Conservation (phyloP, 495 filamentous ascomycete genomes). For the Penicillium turbatum region DNA sequence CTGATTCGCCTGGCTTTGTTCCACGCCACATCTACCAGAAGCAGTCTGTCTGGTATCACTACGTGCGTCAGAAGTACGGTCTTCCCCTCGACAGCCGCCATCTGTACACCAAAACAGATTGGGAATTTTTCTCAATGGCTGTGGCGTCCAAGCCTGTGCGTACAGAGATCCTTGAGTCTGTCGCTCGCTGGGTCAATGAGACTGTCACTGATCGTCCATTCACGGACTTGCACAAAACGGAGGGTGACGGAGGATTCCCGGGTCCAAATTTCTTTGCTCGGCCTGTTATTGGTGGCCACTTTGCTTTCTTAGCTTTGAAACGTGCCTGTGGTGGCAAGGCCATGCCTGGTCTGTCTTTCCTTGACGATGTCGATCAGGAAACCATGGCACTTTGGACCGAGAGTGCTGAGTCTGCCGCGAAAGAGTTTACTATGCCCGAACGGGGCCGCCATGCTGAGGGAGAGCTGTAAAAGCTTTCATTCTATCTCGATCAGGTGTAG, state of each 20-base stretch:
- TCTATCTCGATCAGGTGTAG: neutral
- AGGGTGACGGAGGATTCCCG: constrained; percentile 62
- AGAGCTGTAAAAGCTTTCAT: constrained; percentile 14
- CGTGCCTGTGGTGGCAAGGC: constrained; percentile 70
- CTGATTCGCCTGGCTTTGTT: constrained; percentile 49
- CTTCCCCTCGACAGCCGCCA: constrained; percentile 85
- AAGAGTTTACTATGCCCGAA: constrained; percentile 11
- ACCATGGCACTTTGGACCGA: constrained; percentile 20
- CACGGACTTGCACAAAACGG: constrained; percentile 81
- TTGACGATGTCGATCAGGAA: constrained; percentile 43
- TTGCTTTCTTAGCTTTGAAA: constrained; percentile 76
- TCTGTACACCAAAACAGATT: constrained; percentile 85
- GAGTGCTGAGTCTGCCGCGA: constrained; percentile 26
- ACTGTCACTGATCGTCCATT: constrained; percentile 73
- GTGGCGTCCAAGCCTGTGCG: constrained; percentile 63
- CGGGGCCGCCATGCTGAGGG: constrained; percentile 16
- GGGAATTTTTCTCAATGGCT: constrained; percentile 87
- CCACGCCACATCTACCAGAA: constrained; percentile 73
- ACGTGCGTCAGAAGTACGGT: constrained; percentile 76
- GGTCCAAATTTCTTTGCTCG: constrained; percentile 72
- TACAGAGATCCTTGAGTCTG: constrained; percentile 66
- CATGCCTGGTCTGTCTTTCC: constrained; percentile 57
- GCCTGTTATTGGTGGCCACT: constrained; percentile 84
- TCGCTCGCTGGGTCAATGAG: constrained; percentile 83
- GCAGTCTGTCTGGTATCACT: constrained; percentile 82